phyloP scores from a whole-genome alignment of 345 rosid genomes.

The Salix caprea region DNA sequence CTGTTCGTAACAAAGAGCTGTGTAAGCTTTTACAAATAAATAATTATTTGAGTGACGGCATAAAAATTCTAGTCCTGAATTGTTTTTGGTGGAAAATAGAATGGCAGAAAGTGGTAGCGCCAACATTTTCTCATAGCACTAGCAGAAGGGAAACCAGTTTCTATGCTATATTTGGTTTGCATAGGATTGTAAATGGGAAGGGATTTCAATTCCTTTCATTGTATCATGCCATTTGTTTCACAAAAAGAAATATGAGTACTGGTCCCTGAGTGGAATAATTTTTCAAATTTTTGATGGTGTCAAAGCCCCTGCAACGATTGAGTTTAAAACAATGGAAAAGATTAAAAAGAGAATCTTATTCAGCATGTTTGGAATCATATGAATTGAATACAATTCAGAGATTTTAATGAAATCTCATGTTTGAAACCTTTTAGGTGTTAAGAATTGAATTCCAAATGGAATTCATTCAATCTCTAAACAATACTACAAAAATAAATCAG shows the following conservation, averaged over 20 bases:
- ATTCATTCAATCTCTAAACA: too few species aligned
- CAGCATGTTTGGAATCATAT: too few species aligned
- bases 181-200: background rate
- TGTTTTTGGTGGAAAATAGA: background rate
- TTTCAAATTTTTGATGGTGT: background rate
- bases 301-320: background rate
- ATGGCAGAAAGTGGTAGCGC: background rate
- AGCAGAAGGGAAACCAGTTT: background rate
- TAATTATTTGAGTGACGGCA: background rate
- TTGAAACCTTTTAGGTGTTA: too few species aligned
- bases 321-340: background rate
- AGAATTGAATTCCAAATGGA: too few species aligned
- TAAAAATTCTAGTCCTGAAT: background rate
- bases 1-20: too few species aligned
- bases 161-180: background rate
- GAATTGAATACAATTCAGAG: too few species aligned
- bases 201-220: background rate
- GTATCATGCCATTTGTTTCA: background rate
- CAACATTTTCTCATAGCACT: background rate
- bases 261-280: background rate
- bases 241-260: background rate
- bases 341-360: background rate
- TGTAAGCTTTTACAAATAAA: too few species aligned
- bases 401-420: too few species aligned
- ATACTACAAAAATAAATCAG: too few species aligned